A percentile compares a stretch with the other conserved stretches of the same genome.
Conservation (phyloP, 306 rosid genomes). For the Medicago ruthenica region DNA sequence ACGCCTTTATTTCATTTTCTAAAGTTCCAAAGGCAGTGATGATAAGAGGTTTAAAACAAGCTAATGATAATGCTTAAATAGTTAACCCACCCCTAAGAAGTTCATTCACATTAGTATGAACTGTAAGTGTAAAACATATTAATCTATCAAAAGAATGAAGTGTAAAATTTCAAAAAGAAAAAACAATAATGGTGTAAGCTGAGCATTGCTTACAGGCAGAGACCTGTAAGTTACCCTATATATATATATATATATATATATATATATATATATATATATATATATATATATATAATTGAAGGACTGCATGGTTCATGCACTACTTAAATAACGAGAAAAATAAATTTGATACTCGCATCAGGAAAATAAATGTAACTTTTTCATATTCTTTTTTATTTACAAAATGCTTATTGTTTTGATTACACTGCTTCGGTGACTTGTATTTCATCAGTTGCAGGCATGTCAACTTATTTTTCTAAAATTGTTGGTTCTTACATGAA, state of each 20-base stretch:
- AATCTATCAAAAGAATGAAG: not conserved
- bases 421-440: slow-evolving; percentile 14
- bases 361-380: slow-evolving; percentile 13
- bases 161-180: not conserved
- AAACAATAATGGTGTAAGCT: not conserved
- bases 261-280: too few relatives aligned
- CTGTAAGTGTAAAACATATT: slow-evolving; percentile 4
- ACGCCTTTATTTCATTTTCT: slow-evolving; percentile 10
- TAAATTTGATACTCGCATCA: slow-evolving; percentile 10
- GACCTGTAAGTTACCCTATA: slow-evolving; percentile 3
- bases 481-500: slow-evolving; percentile 48
- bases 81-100: not conserved
- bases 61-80: not conserved
- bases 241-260: not conserved
- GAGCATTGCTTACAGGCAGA: not conserved
- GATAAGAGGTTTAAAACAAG: not conserved
- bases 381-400: slow-evolving; percentile 24
- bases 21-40: not conserved
- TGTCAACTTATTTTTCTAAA: slow-evolving; percentile 40
- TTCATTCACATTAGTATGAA: not conserved
- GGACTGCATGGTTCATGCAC: not conserved
- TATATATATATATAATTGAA: too few relatives aligned
- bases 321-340: slow-evolving; percentile 9
- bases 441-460: slow-evolving; percentile 38
- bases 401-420: slow-evolving; percentile 23